phyloP scores from a whole-genome alignment of 2,329 filamentous ascomycete species.

The Pyrenophora teres region DNA sequence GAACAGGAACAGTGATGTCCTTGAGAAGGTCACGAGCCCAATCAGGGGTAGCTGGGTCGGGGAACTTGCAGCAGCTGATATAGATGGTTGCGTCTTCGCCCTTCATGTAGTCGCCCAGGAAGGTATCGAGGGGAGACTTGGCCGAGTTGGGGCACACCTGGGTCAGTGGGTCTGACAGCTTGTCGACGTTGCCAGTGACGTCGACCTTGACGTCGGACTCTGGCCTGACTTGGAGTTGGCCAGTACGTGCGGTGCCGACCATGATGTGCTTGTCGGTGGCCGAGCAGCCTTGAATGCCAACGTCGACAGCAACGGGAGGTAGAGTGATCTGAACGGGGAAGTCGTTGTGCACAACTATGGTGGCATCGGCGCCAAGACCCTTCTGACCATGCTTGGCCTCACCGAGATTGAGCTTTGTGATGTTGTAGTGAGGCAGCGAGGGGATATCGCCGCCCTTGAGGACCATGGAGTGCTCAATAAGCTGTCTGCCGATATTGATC shows the following conservation, averaged over 20 bases:
- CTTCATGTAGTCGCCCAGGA: constrained; percentile 80
- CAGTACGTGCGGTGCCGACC: constrained; percentile 76
- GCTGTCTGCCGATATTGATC: constrained; percentile 76
- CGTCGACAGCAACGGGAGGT: constrained; percentile 80
- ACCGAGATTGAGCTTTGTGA: constrained; percentile 77
- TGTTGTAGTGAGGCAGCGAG: constrained; percentile 77
- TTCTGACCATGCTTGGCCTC: constrained; percentile 65
- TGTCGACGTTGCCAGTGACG: constrained; percentile 71
- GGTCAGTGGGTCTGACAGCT: constrained; percentile 75
- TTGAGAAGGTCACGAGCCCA: constrained; percentile 84
- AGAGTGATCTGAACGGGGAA: constrained; percentile 78
- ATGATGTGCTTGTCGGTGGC: constrained; percentile 73
- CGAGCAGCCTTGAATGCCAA: constrained; percentile 82
- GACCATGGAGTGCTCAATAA: constrained; percentile 72
- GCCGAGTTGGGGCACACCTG: constrained; percentile 74
- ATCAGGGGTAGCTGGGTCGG: constrained; percentile 69
- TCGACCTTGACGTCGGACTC: constrained; percentile 69
- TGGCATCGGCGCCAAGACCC: constrained; percentile 80
- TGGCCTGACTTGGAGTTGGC: constrained; percentile 69
- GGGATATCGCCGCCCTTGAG: constrained; percentile 80
- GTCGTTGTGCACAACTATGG: constrained; percentile 72
- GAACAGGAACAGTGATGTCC: constrained; percentile 80
- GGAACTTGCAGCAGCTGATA: constrained; percentile 75
- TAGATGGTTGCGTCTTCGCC: constrained; percentile 80
- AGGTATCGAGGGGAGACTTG: constrained; percentile 80